These are phyloP conservation scores for Pezicula rhizophila DNA, from an alignment of 2,329 filamentous ascomycete genomes.

Conservation along the genomic window DNA sequence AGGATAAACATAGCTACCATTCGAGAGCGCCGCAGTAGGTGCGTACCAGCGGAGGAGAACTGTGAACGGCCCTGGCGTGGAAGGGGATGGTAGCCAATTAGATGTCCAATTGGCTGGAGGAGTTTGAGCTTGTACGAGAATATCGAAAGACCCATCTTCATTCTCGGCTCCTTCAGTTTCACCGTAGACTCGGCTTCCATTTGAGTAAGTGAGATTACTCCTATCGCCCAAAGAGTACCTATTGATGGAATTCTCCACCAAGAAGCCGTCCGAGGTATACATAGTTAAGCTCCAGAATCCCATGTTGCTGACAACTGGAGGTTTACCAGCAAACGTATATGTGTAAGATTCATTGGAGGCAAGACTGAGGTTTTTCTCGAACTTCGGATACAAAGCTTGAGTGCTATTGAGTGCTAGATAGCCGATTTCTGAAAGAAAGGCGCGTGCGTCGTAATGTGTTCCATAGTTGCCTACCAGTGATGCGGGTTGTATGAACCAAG, in stretches of 20 bases:
- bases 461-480: constrained; percentile 1
- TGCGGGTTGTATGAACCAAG: background rate
- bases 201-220: constrained; percentile 1
- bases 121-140: background rate
- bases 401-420: constrained; percentile 13
- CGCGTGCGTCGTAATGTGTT: constrained; percentile 13
- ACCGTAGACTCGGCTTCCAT: constrained; percentile 1
- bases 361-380: constrained; percentile 2
- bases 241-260: constrained; percentile 2
- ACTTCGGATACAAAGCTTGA: constrained; percentile 18
- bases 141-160: background rate
- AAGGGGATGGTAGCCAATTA: no score
- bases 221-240: background rate
- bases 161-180: background rate
- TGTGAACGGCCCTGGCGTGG: no score
- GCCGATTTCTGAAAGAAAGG: constrained; percentile 8
- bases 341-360: constrained; percentile 14
- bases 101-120: background rate
- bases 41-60: no score
- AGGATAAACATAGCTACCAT: background rate
- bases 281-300: constrained; percentile 12
- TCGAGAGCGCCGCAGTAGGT: background rate
- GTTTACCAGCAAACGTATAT: constrained; percentile 20
- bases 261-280: constrained; percentile 4
- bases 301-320: constrained; percentile 7